A percentile compares a stretch with the other conserved stretches of the same genome.
Conservation (phyloP, 257 asterid species). For the Ballota nigra region DNA sequence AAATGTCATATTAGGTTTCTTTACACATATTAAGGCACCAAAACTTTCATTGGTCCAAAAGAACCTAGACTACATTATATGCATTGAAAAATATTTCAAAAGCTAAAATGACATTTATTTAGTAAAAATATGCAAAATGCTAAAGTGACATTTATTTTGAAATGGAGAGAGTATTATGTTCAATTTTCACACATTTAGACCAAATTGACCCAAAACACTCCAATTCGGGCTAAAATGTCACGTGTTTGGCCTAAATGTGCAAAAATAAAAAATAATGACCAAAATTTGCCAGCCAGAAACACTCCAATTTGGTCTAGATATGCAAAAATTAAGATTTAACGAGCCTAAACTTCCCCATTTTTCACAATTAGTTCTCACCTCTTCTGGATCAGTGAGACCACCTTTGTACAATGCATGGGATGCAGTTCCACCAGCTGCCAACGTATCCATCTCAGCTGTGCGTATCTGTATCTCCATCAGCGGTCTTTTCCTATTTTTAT, state of each 20-base stretch:
- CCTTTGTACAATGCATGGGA: slow-evolving; percentile 92
- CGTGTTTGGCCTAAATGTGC: not conserved
- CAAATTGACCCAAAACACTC: not conserved
- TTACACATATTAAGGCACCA: no score
- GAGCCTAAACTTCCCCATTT: not conserved
- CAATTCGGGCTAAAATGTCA: not conserved
- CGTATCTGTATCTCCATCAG: slow-evolving; percentile 91
- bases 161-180: no score
- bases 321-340: not conserved
- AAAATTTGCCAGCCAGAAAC: not conserved
- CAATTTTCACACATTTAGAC: not conserved
- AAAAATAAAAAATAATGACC: not conserved
- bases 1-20: no score
- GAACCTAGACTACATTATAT: no score
- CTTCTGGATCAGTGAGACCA: slow-evolving; percentile 85
- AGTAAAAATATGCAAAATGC: no score
- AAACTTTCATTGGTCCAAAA: no score
- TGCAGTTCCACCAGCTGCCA: slow-evolving; percentile 92
- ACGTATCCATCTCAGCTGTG: slow-evolving; percentile 79
- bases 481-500: slow-evolving; percentile 51
- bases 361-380: slow-evolving; percentile 39
- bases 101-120: no score
- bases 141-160: no score
- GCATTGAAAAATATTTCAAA: no score
- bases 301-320: not conserved